These are phyloP conservation scores for Blastobotrys attinorum DNA, from an alignment of 805 yeast genomes.

Conservation along the genomic window DNA sequence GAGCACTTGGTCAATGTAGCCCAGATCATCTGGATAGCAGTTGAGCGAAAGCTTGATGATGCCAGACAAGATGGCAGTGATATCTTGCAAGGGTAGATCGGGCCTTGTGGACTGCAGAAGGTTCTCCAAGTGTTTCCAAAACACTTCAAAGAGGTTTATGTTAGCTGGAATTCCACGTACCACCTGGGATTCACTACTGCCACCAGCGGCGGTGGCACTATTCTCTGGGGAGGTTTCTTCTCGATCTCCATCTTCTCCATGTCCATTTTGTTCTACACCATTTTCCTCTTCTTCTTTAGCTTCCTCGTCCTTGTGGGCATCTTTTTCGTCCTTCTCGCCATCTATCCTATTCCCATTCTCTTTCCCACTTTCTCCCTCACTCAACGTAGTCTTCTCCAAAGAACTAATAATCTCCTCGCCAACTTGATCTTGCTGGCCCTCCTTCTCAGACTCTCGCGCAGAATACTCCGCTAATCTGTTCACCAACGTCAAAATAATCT, in stretches of 20 bases:
- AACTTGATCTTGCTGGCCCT: slow-evolving; percentile 4
- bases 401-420: slow-evolving; percentile 5
- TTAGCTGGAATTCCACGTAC: slow-evolving; percentile 11
- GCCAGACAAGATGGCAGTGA: slow-evolving; percentile 56
- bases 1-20: slow-evolving; percentile 55
- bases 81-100: slow-evolving; percentile 59
- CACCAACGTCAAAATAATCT: slow-evolving; percentile 60
- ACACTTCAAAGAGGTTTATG: slow-evolving; percentile 46
- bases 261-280: slow-evolving; percentile 8
- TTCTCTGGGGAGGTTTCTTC: slow-evolving; percentile 1
- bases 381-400: neutral
- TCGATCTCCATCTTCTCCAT: slow-evolving; percentile 7
- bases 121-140: slow-evolving; percentile 57
- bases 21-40: slow-evolving; percentile 56
- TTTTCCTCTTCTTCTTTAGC: slow-evolving; percentile 4
- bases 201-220: slow-evolving; percentile 3
- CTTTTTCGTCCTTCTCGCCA: slow-evolving; percentile 3
- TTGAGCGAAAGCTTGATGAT: slow-evolving; percentile 54
- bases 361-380: slow-evolving; percentile 8
- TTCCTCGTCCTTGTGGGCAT: neutral
- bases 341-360: slow-evolving; percentile 6
- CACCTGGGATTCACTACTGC: slow-evolving; percentile 6
- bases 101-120: slow-evolving; percentile 47
- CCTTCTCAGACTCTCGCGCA: slow-evolving; percentile 15
- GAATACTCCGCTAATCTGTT: slow-evolving; percentile 39